These are phyloP conservation scores for Pochonia chlamydosporia DNA, from an alignment of 2,329 filamentous ascomycete species.

Conservation along the genomic window DNA sequence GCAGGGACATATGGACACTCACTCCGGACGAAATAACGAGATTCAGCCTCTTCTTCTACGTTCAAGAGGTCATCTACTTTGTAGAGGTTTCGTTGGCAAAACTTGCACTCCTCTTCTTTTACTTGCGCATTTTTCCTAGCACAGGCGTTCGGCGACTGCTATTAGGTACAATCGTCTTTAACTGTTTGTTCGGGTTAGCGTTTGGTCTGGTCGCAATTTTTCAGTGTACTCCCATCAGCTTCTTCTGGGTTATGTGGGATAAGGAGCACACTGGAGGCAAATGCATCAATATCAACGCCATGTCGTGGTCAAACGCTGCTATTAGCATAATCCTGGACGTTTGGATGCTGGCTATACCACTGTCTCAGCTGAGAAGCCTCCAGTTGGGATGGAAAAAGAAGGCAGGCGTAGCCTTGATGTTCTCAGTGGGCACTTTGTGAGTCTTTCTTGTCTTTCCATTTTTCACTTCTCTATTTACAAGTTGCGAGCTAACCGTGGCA, in stretches of 20 bases:
- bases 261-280: conserved; percentile 36
- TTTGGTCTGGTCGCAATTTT: conserved; percentile 40
- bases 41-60: conserved; percentile 38
- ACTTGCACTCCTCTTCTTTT: conserved; percentile 48
- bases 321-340: conserved; percentile 47
- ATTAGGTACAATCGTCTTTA: conserved; percentile 35
- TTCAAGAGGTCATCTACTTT: conserved; percentile 41
- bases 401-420: conserved; percentile 43
- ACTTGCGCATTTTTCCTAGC: conserved; percentile 46
- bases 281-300: conserved; percentile 43
- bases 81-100: conserved; percentile 40
- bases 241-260: conserved; percentile 50
- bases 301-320: conserved; percentile 45
- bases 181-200: conserved; percentile 30
- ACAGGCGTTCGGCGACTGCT: conserved; percentile 31
- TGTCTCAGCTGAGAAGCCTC: conserved; percentile 36
- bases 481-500: conserved; percentile 9
- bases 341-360: conserved; percentile 45
- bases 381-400: conserved; percentile 43
- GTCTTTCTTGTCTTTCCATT: conserved; percentile 10
- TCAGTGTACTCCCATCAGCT: conserved; percentile 44
- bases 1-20: conserved; percentile 46
- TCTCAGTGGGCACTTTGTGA: conserved; percentile 41
- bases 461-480: neutral
- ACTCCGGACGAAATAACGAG: conserved; percentile 31